Evolutionary conservation across 139 green algal genomes (phyloP).

Genomic region (Chlamydomonas schloesseri): DNA sequence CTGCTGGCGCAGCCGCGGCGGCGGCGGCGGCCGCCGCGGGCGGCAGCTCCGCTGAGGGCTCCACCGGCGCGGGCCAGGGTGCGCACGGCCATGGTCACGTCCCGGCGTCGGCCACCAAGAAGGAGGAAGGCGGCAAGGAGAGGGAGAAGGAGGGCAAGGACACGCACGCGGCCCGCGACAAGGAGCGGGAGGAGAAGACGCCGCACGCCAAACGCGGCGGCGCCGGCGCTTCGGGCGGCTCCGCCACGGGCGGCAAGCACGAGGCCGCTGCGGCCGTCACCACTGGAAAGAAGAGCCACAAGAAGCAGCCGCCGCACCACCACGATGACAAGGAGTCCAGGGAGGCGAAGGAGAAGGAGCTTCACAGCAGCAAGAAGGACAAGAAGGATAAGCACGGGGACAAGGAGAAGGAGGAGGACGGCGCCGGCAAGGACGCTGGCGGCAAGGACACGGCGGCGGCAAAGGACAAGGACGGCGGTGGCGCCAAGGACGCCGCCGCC

Average conservation of each 20-base stretch:
- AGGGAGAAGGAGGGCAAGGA: background rate
- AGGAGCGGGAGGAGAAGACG: background rate
- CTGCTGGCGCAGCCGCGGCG: background rate
- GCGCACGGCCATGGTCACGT: too few relatives aligned
- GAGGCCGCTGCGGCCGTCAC: too few relatives aligned
- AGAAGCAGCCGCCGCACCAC: too few relatives aligned
- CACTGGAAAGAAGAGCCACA: too few relatives aligned
- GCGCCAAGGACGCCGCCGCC: background rate
- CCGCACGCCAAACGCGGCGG: background rate
- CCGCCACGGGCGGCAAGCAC: too few relatives aligned
- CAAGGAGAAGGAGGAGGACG: slow-evolving; percentile 15
- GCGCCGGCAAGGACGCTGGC: background rate
- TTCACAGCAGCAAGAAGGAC: background rate
- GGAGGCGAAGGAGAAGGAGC: too few relatives aligned
- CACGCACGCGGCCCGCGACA: background rate
- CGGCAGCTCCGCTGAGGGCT: background rate
- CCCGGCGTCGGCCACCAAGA: background rate
- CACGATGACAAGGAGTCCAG: too few relatives aligned
- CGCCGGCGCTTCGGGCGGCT: too few relatives aligned
- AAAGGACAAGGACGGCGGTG: background rate
- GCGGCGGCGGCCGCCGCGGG: background rate
- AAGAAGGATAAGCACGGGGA: slow-evolving; percentile 19
- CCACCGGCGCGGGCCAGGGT: background rate
- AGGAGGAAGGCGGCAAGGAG: background rate
- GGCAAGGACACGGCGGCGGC: background rate